These are phyloP conservation scores for Malus asiatica DNA, from an alignment of 306 rosid species.

Conservation along the genomic window DNA sequence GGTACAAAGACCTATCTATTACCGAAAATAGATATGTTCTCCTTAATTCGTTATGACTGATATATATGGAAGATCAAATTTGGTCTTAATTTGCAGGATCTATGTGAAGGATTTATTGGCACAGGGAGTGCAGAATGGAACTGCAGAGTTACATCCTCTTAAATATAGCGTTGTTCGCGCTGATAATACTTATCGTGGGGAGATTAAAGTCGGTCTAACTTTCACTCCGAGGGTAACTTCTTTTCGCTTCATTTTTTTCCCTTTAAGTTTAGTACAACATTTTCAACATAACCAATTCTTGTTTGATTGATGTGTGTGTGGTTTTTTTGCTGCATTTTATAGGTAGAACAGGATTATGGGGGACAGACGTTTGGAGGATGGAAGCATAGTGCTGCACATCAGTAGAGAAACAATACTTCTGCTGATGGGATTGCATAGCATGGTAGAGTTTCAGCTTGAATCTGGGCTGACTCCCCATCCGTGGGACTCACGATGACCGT, in stretches of 20 bases:
- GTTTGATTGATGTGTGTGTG: conserved; percentile 8
- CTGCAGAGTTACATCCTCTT: conserved; percentile 35
- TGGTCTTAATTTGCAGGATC: conserved; percentile 24
- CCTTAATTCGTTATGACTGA: neutral
- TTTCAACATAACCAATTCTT: neutral
- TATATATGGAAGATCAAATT: neutral
- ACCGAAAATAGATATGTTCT: neutral
- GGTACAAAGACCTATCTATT: neutral
- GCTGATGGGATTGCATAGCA: neutral
- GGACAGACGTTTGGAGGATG: conserved; percentile 57
- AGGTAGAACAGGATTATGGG: conserved; percentile 35
- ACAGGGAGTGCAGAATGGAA: conserved; percentile 55
- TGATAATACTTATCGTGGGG: conserved; percentile 57
- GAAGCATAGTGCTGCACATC: conserved; percentile 39
- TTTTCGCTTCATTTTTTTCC: too few species aligned
- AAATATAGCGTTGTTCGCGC: conserved; percentile 54
- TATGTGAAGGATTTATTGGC: conserved; percentile 52
- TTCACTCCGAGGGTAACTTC: conserved; percentile 46
- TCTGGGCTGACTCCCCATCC: too few species aligned
- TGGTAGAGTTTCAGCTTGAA: neutral
- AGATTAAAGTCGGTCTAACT: conserved; percentile 62
- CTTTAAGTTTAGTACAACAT: neutral
- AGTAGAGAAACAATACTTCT: neutral
- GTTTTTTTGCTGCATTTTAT: conserved; percentile 11
- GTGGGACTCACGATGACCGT: too few species aligned